Evolutionary conservation across 78 protist genomes (phyloP).

Genomic region (Dictyostelium intermedium): DNA sequence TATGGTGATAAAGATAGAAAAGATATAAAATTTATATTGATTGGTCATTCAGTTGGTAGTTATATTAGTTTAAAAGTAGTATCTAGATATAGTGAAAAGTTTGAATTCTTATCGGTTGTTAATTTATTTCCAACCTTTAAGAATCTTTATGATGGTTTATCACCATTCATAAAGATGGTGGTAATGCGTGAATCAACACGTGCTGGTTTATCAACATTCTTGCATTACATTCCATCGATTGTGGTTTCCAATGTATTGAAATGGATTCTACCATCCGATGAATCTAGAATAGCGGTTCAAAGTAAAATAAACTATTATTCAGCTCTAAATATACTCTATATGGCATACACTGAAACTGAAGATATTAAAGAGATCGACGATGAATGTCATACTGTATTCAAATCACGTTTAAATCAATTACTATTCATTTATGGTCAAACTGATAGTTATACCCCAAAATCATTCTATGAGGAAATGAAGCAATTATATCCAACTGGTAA

Average conservation of each 20-base stretch:
- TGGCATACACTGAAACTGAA: slow-evolving; percentile 49
- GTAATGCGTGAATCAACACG: neutral
- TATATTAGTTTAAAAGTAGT: slow-evolving; percentile 50
- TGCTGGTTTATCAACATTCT: neutral
- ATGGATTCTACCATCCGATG: slow-evolving; percentile 7
- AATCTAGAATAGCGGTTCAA: neutral
- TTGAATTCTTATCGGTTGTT: neutral
- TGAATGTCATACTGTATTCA: slow-evolving; percentile 18
- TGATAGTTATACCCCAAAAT: slow-evolving; percentile 50
- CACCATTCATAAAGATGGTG: slow-evolving; percentile 54
- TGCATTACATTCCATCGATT: slow-evolving; percentile 25
- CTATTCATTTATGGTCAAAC: slow-evolving; percentile 56
- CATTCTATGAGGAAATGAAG: slow-evolving; percentile 15
- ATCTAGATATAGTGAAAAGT: slow-evolving; percentile 7
- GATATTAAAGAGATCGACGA: slow-evolving; percentile 42
- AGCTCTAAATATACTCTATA: slow-evolving; percentile 31
- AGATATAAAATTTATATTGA: slow-evolving; percentile 22
- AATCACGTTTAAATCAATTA: neutral
- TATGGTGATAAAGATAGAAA: neutral
- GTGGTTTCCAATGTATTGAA: neutral
- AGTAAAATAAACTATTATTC: slow-evolving; percentile 19
- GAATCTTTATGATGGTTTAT: slow-evolving; percentile 63
- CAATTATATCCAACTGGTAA: slow-evolving; percentile 25
- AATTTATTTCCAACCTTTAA: slow-evolving; percentile 77
- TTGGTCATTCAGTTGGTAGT: slow-evolving; percentile 77